Evolutionary conservation across 1,284 basidiomycete genomes (phyloP), one percentile per base, ranked within the genome.

Genomic region (Malassezia obtusa): DNA sequence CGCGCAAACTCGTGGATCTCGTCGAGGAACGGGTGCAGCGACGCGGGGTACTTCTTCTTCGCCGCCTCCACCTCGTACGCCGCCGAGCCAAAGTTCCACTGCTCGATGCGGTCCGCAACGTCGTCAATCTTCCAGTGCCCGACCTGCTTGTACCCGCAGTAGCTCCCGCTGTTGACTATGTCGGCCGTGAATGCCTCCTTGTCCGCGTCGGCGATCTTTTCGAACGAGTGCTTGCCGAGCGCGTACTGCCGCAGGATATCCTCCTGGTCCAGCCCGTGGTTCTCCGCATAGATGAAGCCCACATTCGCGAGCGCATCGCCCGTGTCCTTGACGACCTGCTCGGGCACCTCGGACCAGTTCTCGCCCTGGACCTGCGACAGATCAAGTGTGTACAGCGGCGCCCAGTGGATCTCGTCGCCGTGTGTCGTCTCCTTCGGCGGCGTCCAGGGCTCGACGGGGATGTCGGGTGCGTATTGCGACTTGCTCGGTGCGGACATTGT

Each of bases 41-140:
- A 41, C 3, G 39, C 32, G 2, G 68, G 68, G 49, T 66, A 71
- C 28, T 47, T 49, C 35, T 62, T 51, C 24, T 50, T 32, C 5
- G 56, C 32, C 4, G 53, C 50, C 24, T 63, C 65, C 10, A 44
- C 38, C 9, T 37, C 5, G 32, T 74, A 76, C 32, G 67, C 57
- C 19, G 64, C 59, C 1, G 61, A 61, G 32, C 76, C 76, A 64
- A 75, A 75, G 65, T 77, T 77, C 62, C 77, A 72, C 48, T 76
- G 75, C 51, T 75, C 73, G 50, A 77, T 76, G 2, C 74, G 65
- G 49, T 77, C 76, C 22, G 64, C 59, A 21, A 69, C 59, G 4
- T 71, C 71, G 28, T 68, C 57, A 21, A 70, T 57, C 26, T 68
- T 68, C 75, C 76, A 76, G 63, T 76, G 76, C 0, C 76, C 76